Base-by-base conservation (phyloP, 108 stramenopile species). In the Skeletonema potamos region DNA sequence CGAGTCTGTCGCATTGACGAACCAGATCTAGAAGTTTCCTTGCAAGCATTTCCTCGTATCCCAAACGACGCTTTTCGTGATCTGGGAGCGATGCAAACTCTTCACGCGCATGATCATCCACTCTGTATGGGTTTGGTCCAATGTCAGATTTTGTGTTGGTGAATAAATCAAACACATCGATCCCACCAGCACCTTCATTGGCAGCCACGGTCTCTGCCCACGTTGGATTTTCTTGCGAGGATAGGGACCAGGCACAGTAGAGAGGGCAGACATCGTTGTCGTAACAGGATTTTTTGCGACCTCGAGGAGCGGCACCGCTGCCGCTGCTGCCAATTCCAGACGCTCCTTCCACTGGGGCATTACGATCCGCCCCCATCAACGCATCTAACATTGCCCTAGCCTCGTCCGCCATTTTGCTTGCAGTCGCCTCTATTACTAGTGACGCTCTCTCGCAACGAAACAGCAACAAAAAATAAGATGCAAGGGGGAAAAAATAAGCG, bases 141-240 rank as follows among this genome's bases (percentile, higher is more conserved):
- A 92, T 78, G 62, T 92, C 91, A 3, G 86, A 87, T 73, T 93
- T 96, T 15, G 94, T 96, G 64, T 96, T 96, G 43, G 86, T 87
- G 70, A 96, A 96, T 26, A 96, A 73, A 64, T 96, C 94, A 66
- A 88, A 96, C 1, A 92, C 84, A 58, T 96, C 92, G 26, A 91
- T 82, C 0, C 92, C 92, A 27, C 77, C 77, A 26, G 70, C 70
- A 6, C 65, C 65, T 51, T 78, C 77, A 34, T 78, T 78, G 59
- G 69, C 77, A 6, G 78, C 78, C 59, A 79, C 78, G 29, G 58
- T 54, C 46, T 79, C 78, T 1, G 70, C 70, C 78, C 78, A 79
- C 18, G 71, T 72, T 61, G 78, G 78, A 34, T 62, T 46, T 22
- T 72, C 71, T 33, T 57, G 63, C 39, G 72, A 73, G 51, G 60